Conservation (phyloP, 495 filamentous ascomycete species). For the Rhypophila decipiens region DNA sequence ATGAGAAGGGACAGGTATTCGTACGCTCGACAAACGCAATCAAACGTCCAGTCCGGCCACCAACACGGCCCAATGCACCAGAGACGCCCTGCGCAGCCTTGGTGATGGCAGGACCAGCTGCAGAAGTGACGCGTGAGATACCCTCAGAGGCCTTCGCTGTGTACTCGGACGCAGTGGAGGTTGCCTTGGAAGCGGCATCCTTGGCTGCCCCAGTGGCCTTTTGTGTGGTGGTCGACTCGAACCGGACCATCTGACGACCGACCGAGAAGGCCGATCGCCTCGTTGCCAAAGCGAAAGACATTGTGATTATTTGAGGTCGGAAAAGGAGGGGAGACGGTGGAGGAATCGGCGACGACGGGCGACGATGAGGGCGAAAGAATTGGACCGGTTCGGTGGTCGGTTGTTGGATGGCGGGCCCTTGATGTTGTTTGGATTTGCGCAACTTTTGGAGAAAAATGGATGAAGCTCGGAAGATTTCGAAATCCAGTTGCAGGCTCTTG, state of each 20-base stretch:
- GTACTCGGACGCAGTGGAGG: slow-evolving; percentile 56
- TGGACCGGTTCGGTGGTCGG: slow-evolving; percentile 3
- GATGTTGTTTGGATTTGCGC: slow-evolving; percentile 22
- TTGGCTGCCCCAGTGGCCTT: slow-evolving; percentile 60
- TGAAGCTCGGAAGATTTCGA: slow-evolving; percentile 31
- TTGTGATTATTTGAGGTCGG: slow-evolving; percentile 4
- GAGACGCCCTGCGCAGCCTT: slow-evolving; percentile 59
- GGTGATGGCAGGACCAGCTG: slow-evolving; percentile 70
- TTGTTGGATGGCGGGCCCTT: slow-evolving; percentile 7
- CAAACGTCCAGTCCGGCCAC: slow-evolving; percentile 76
- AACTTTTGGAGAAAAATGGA: slow-evolving; percentile 24
- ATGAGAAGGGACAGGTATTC: slow-evolving; percentile 24
- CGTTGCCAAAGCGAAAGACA: slow-evolving; percentile 26
- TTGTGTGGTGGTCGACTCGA: slow-evolving; percentile 40
- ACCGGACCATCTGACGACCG: slow-evolving; percentile 40
- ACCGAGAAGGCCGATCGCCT: slow-evolving; percentile 30
- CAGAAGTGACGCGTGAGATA: slow-evolving; percentile 72
- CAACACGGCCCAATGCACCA: slow-evolving; percentile 65
- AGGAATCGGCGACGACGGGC: background rate
- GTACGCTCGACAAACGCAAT: slow-evolving; percentile 82
- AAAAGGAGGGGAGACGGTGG: background rate
- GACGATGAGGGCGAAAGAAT: slow-evolving; percentile 1
- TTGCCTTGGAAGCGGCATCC: slow-evolving; percentile 54
- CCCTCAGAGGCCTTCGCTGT: slow-evolving; percentile 77
- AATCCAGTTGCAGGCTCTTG: slow-evolving; percentile 19